A percentile compares a stretch with the other conserved stretches of the same genome.
Conservation (phyloP, 2,329 filamentous ascomycete genomes). For the Ophiocordyceps polyrhachis-furcata region DNA sequence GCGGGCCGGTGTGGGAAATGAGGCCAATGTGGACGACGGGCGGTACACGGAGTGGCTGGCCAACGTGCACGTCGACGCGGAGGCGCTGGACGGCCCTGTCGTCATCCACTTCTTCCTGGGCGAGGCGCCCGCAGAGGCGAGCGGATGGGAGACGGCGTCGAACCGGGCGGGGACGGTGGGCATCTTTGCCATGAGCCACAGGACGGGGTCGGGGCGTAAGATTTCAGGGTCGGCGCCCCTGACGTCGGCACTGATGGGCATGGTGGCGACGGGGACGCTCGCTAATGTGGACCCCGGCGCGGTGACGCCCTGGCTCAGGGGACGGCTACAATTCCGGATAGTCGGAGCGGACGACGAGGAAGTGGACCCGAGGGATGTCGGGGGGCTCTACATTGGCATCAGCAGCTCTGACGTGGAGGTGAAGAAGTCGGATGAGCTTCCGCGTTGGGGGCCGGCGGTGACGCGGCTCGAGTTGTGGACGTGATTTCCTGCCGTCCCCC, state of each 20-base stretch:
- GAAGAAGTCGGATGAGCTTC: constrained; percentile 9
- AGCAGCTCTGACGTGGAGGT: constrained; percentile 12
- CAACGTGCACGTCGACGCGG: constrained; percentile 43
- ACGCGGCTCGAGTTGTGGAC: constrained; percentile 10
- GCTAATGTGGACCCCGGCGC: constrained; percentile 16
- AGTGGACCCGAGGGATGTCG: constrained; percentile 9
- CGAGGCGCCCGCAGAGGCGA: constrained; percentile 21
- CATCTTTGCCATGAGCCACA: constrained; percentile 27
- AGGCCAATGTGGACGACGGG: constrained; percentile 12
- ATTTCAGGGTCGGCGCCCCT: constrained; percentile 32
- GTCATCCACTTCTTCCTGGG: constrained; percentile 50
- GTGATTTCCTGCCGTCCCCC: too few species aligned
- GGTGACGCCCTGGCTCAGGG: constrained; percentile 22
- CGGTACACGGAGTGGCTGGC: constrained; percentile 47
- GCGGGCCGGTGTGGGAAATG: neutral
- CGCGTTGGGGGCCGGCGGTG: constrained; percentile 9
- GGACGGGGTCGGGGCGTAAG: constrained; percentile 13
- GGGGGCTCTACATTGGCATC: constrained; percentile 13
- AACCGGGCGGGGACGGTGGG: constrained; percentile 45
- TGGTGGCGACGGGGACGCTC: constrained; percentile 15
- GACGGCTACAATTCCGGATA: constrained; percentile 17
- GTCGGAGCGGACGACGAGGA: constrained; percentile 9
- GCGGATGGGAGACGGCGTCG: constrained; percentile 29
- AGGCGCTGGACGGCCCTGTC: constrained; percentile 41
- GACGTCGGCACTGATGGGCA: constrained; percentile 26